Base-by-base conservation (phyloP, 2,329 filamentous ascomycete genomes). In the Rhinocladiella similis region DNA sequence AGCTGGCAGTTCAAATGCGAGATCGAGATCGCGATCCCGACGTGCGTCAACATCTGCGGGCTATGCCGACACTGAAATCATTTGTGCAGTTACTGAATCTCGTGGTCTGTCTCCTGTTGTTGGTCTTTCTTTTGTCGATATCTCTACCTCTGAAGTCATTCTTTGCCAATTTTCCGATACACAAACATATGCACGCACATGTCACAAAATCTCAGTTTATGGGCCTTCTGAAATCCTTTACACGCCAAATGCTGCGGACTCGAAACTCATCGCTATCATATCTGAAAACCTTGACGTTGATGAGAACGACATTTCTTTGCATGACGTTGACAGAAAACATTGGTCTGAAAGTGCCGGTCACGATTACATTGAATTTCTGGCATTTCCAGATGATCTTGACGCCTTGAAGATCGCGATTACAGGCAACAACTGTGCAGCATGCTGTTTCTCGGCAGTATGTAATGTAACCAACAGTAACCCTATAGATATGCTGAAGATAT, bases 161-260 rank as follows among this genome's bases (percentile, higher is more conserved):
- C 80, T 97, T 38, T 95, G 90, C 68, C 91, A 97, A 67, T 93
- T 97, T 62, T 91, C 88, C 68, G 93, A 97, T 71, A 95, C 87
- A 54, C 91, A 96, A 69, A 95, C 91, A 33, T 97, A 96, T 69
- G 86, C 91, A 55, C 87, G 87, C 67, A 96, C 91, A 0, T 79
- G 96, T 27, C 90, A 96, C 72, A 96, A 97, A 69, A 80, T 97
- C 33, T 83, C 84, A 50, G 85, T 96, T 20, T 89, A 90, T 65
- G 83, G 88, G 20, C 92, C 93, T 0, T 88, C 87, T 1, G 85
- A 87, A 61, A 89, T 97, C 48, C 75, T 97, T 1, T 86, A 96
- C 63, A 85, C 91, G 67, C 82, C 83, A 3, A 88, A 88, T 1
- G 82, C 85, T n/a, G 84, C 86, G 16, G 85, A 86, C 59, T 93